phyloP scores from a whole-genome alignment of 2,329 filamentous ascomycete genomes.

The Fusarium musae region DNA sequence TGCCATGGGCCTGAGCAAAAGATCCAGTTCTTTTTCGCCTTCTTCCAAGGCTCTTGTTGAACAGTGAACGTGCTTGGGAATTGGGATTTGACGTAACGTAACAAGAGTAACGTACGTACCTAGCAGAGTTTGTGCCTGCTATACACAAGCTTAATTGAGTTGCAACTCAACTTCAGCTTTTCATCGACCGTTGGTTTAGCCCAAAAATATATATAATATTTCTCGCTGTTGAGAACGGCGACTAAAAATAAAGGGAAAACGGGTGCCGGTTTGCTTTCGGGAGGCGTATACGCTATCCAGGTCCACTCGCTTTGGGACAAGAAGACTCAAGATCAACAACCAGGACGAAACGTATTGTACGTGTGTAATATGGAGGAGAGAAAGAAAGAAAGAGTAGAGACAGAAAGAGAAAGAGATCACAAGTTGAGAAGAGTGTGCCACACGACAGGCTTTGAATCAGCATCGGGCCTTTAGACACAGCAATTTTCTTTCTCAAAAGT shows the following conservation, averaged over 20 bases:
- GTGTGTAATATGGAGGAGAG: neutral
- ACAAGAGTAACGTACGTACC: slow-evolving; percentile 14
- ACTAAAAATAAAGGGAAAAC: slow-evolving; percentile 6
- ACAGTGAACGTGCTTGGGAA: slow-evolving; percentile 4
- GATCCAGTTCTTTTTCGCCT: slow-evolving; percentile 4
- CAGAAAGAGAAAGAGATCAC: neutral
- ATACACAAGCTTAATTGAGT: neutral
- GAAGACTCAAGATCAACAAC: neutral
- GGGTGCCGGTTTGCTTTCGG: slow-evolving; percentile 30
- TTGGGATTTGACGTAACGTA: slow-evolving; percentile 16
- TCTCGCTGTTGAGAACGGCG: slow-evolving; percentile 13
- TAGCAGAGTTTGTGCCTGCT: neutral
- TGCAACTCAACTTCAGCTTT: neutral
- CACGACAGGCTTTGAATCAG: slow-evolving; percentile 2
- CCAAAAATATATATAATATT: neutral
- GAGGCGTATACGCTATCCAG: slow-evolving; percentile 32
- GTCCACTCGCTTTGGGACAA: slow-evolving; percentile 1
- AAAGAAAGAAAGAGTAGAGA: neutral
- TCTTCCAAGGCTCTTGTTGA: slow-evolving; percentile 11
- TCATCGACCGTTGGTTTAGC: slow-evolving; percentile 5
- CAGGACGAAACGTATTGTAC: neutral
- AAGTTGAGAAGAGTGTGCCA: slow-evolving; percentile 12
- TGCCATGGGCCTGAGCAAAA: neutral
- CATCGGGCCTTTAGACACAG: slow-evolving; percentile 19
- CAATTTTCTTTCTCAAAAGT: slow-evolving; percentile 12